Evolutionary conservation across 148 eudicot genomes (phyloP).

Genomic region (Rhododendron kiyosumense): DNA sequence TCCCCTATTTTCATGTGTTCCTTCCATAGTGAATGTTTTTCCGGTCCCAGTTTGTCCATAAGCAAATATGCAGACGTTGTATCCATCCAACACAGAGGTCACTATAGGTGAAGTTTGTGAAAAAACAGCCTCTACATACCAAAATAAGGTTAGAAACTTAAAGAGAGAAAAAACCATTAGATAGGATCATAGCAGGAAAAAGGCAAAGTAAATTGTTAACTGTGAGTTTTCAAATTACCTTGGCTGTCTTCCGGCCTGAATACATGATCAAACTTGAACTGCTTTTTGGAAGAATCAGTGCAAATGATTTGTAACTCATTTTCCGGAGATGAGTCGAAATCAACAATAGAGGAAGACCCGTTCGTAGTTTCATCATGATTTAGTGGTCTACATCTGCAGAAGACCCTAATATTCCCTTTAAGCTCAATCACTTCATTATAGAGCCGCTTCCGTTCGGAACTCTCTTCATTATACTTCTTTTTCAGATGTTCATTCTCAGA

Average conservation of each 20-base stretch:
- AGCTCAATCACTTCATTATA: slow-evolving; percentile 98
- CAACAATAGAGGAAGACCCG: slow-evolving; percentile 57
- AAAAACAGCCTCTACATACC: slow-evolving; percentile 72
- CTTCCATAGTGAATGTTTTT: slow-evolving; percentile 98
- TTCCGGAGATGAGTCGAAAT: slow-evolving; percentile 68
- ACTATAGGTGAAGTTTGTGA: slow-evolving; percentile 62
- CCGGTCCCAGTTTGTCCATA: slow-evolving; percentile 99
- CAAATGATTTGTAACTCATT: slow-evolving; percentile 58
- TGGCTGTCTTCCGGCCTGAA: slow-evolving; percentile 72
- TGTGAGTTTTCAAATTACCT: slow-evolving; percentile 39
- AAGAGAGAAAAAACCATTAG: background rate
- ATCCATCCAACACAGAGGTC: slow-evolving; percentile 83
- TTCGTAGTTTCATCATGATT: slow-evolving; percentile 59
- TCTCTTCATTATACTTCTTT: slow-evolving; percentile 55
- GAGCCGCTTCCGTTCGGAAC: slow-evolving; percentile 66
- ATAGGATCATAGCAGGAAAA: background rate
- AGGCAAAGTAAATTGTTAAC: background rate
- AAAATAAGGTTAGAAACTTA: background rate
- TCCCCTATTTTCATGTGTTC: slow-evolving; percentile 80
- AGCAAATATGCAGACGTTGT: slow-evolving; percentile 94
- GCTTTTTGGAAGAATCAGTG: slow-evolving; percentile 82
- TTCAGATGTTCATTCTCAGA: slow-evolving; percentile 63
- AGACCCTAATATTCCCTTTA: slow-evolving; percentile 93
- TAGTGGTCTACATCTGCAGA: slow-evolving; percentile 86
- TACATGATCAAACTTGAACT: slow-evolving; percentile 91